phyloP scores from a whole-genome alignment of 192 early-diverging fungal species.

The Chytriomyces sp. region DNA sequence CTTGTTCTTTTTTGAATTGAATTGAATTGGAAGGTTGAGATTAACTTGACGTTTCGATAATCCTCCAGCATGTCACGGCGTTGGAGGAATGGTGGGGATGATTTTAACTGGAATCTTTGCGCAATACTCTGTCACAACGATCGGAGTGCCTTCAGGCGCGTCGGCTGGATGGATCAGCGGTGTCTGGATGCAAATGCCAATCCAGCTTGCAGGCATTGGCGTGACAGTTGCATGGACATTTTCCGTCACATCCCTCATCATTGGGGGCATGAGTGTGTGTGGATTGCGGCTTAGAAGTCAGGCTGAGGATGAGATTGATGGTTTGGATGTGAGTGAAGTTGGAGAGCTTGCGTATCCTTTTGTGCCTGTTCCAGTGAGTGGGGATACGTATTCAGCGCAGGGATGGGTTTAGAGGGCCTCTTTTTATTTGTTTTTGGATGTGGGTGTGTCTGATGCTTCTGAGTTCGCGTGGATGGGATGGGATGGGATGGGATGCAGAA shows the following conservation, averaged over 20 bases:
- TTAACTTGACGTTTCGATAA: too few relatives aligned
- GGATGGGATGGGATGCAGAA: too few relatives aligned
- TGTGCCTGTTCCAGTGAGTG: slow-evolving; percentile 26
- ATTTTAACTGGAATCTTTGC: slow-evolving; percentile 89
- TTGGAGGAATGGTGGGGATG: slow-evolving; percentile 81
- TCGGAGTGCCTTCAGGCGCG: slow-evolving; percentile 60
- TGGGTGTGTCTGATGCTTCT: too few relatives aligned
- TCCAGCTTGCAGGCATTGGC: slow-evolving; percentile 70
- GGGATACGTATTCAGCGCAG: too few relatives aligned
- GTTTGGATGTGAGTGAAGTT: slow-evolving; percentile 79
- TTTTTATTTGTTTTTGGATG: too few relatives aligned
- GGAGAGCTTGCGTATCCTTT: slow-evolving; percentile 68
- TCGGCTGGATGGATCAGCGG: slow-evolving; percentile 73
- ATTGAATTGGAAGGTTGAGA: too few relatives aligned
- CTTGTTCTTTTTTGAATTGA: too few relatives aligned
- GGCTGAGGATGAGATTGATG: slow-evolving; percentile 69
- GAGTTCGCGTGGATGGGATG: too few relatives aligned
- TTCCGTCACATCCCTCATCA: slow-evolving; percentile 71
- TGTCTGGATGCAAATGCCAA: slow-evolving; percentile 68
- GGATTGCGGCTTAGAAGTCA: slow-evolving; percentile 62
- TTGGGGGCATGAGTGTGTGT: slow-evolving; percentile 73
- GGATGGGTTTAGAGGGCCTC: too few relatives aligned
- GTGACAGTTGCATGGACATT: slow-evolving; percentile 76
- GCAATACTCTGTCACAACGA: slow-evolving; percentile 66
- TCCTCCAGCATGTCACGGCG: slow-evolving; percentile 83